Conservation (phyloP, 2,329 filamentous ascomycete species). For the Exophiala alcalophila region DNA sequence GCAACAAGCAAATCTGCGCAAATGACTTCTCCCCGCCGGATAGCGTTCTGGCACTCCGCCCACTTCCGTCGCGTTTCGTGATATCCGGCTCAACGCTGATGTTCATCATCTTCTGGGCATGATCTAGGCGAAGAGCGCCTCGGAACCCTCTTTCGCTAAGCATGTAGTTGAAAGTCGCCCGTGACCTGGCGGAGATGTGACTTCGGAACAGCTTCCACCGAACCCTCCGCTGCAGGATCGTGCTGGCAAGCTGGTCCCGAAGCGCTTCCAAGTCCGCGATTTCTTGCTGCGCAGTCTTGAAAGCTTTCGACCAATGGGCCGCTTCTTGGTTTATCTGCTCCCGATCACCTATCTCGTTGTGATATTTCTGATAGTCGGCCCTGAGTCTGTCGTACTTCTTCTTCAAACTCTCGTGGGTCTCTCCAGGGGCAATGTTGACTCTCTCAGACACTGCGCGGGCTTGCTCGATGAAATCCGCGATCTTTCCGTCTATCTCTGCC, state of each 20-base stretch:
- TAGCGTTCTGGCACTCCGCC: slow-evolving; percentile 83
- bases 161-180: slow-evolving; percentile 82
- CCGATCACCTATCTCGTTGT: slow-evolving; percentile 60
- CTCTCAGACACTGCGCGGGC: slow-evolving; percentile 57
- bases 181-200: slow-evolving; percentile 79
- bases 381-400: slow-evolving; percentile 52
- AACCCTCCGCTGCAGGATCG: slow-evolving; percentile 65
- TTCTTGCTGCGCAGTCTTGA: slow-evolving; percentile 38
- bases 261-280: slow-evolving; percentile 39
- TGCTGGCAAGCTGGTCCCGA: slow-evolving; percentile 51
- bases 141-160: slow-evolving; percentile 87
- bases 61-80: slow-evolving; percentile 65
- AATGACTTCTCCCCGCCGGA: slow-evolving; percentile 98
- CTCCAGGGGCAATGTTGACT: slow-evolving; percentile 61
- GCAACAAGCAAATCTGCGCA: slow-evolving; percentile 87
- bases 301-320: slow-evolving; percentile 37
- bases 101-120: slow-evolving; percentile 69
- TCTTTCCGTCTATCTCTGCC: slow-evolving; percentile 34
- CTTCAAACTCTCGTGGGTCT: slow-evolving; percentile 56
- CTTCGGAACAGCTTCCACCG: slow-evolving; percentile 81
- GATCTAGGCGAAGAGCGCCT: slow-evolving; percentile 75
- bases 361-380: slow-evolving; percentile 58
- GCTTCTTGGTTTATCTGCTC: slow-evolving; percentile 59
- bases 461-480: slow-evolving; percentile 55
- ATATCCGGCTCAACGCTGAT: slow-evolving; percentile 71